These are phyloP conservation scores for Calocybe cyanea DNA, from an alignment of 768 basidiomycete species.

Conservation along the genomic window DNA sequence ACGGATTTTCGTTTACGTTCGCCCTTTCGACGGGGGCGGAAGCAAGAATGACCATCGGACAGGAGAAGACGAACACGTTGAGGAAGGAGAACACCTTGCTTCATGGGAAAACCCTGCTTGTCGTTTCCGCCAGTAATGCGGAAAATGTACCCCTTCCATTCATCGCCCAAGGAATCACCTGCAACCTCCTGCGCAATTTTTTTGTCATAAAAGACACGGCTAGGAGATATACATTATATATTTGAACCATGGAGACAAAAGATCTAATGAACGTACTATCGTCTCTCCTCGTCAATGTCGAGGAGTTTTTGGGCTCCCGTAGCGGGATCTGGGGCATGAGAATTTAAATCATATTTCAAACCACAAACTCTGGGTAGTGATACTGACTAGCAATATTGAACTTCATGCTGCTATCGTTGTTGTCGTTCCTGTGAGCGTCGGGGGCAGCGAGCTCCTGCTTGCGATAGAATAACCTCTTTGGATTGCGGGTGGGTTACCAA, in stretches of 20 bases:
- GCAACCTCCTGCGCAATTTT: conserved; percentile 94
- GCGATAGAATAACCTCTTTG: conserved; percentile 32
- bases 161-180: conserved; percentile 86
- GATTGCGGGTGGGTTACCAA: conserved; percentile 28
- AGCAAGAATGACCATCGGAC: conserved; percentile 96
- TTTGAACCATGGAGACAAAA: too few relatives aligned
- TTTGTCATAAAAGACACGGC: conserved; percentile 96
- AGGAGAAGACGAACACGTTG: conserved; percentile 93
- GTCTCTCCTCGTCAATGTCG: conserved; percentile 90
- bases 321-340: conserved; percentile 69
- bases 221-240: conserved; percentile 22
- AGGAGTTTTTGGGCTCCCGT: conserved; percentile 96
- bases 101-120: conserved; percentile 99
- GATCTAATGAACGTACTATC: conserved; percentile 49
- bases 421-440: conserved; percentile 1
- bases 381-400: conserved; percentile 92
- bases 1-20: conserved; percentile 99
- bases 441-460: neutral
- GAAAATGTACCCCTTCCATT: conserved; percentile 96
- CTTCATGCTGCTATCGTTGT: conserved; percentile 67
- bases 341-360: neutral
- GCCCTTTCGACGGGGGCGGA: conserved; percentile 85
- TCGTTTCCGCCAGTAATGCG: conserved; percentile 98
- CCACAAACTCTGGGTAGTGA: neutral
- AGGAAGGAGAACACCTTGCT: conserved; percentile 96